Evolutionary conservation across 2,329 filamentous ascomycete genomes (phyloP).

Genomic region (Cladophialophora exuberans): DNA sequence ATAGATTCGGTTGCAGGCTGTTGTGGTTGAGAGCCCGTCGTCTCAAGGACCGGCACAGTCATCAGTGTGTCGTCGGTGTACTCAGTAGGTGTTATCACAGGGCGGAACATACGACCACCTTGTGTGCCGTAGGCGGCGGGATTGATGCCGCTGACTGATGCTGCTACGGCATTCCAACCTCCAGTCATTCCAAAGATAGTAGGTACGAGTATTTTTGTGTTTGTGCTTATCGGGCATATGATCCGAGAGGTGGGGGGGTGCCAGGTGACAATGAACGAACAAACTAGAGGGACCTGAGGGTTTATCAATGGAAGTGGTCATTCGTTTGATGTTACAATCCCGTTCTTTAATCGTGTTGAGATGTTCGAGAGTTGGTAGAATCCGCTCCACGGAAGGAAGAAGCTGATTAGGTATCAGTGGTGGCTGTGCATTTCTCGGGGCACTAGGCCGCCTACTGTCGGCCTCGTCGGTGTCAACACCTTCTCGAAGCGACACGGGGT

Average conservation of each 20-base stretch:
- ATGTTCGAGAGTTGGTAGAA: too few species aligned
- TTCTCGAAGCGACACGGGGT: background rate
- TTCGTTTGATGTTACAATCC: too few species aligned
- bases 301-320: too few species aligned
- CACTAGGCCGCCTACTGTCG: background rate
- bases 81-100: constrained; percentile 7
- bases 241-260: too few species aligned
- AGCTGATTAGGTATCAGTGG: background rate
- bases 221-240: too few species aligned
- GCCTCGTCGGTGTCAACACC: background rate
- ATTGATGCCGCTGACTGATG: background rate
- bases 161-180: constrained; percentile 4
- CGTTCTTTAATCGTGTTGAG: too few species aligned
- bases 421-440: background rate
- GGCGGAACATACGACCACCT: background rate
- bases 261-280: too few species aligned
- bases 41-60: constrained; percentile 26
- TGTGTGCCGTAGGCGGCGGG: background rate
- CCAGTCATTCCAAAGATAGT: background rate
- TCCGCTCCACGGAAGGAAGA: background rate
- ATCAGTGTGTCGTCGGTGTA: constrained; percentile 27
- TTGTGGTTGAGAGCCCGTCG: background rate
- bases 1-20: background rate
- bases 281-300: too few species aligned
- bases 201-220: too few species aligned